Conservation (phyloP, 441 rosid genomes). For the Erodium trifolium region DNA sequence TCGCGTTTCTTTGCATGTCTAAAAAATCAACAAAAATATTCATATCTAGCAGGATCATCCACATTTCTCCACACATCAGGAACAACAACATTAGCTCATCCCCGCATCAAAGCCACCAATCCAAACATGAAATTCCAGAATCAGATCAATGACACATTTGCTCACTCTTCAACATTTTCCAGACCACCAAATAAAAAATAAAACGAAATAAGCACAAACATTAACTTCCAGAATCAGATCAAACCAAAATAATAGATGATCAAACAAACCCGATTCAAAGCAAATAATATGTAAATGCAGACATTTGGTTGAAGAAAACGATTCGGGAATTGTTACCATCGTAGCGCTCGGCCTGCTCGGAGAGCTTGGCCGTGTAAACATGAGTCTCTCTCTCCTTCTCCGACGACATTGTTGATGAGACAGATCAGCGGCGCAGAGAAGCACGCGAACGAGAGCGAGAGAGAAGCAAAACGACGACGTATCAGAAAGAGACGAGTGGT, state of each 20-base stretch:
- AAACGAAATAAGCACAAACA: no score
- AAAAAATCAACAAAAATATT: not conserved
- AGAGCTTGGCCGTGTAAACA: conserved; percentile 91
- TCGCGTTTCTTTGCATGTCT: no score
- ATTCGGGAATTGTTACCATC: conserved; percentile 44
- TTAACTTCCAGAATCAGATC: not conserved
- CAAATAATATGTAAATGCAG: no score
- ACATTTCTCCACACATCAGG: not conserved
- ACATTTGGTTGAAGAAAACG: not conserved
- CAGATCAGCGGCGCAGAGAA: conserved; percentile 13
- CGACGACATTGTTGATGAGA: conserved; percentile 40
- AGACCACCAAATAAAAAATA: no score
- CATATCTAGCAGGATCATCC: not conserved
- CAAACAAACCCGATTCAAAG: not conserved
- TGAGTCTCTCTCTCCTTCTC: conserved; percentile 82
- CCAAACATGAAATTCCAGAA: not conserved
- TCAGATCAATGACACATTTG: not conserved
- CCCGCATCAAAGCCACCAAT: not conserved
- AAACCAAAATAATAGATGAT: not conserved
- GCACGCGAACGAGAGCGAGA: not conserved
- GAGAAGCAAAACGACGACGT: not conserved
- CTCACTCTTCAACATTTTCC: not conserved
- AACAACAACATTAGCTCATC: not conserved
- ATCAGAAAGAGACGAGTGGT: not conserved
- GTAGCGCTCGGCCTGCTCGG: conserved; percentile 93